Conservation (phyloP, 352 stramenopile species). For the Peronospora destructor region DNA sequence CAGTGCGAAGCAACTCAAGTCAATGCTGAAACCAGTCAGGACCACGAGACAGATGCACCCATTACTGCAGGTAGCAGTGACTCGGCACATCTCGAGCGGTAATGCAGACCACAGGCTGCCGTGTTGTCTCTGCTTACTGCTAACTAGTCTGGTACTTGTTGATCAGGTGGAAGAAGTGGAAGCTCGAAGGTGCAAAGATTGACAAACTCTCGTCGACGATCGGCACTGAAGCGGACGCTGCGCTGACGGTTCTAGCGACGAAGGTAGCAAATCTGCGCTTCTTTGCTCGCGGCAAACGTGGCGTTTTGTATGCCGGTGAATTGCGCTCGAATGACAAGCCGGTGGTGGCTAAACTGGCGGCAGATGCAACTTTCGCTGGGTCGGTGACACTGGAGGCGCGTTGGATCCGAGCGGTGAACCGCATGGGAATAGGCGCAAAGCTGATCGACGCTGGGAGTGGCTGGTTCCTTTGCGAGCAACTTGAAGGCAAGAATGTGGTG, state of each 20-base stretch:
- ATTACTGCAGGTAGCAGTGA: not conserved
- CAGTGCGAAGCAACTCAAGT: conserved; percentile 2
- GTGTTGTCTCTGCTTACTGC: not conserved
- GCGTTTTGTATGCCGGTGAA: conserved; percentile 47
- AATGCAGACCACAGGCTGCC: not conserved
- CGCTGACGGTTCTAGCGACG: conserved; percentile 18
- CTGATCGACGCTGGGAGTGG: conserved; percentile 36
- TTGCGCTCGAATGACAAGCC: conserved; percentile 6
- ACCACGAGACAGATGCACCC: conserved; percentile 1
- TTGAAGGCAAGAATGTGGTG: conserved; percentile 52
- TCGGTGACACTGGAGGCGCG: conserved; percentile 47
- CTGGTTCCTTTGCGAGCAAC: conserved; percentile 57
- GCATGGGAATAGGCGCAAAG: conserved; percentile 47
- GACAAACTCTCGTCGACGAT: conserved; percentile 36
- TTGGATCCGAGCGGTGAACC: conserved; percentile 58
- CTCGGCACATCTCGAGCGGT: conserved; percentile 47
- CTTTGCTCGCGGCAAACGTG: conserved; percentile 62
- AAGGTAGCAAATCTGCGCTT: conserved; percentile 38
- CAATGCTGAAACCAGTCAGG: conserved; percentile 7
- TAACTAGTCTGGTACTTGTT: conserved; percentile 3
- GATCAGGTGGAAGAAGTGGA: conserved; percentile 58
- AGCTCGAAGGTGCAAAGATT: conserved; percentile 48
- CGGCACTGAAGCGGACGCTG: conserved; percentile 9
- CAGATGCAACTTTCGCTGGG: conserved; percentile 17
- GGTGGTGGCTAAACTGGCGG: conserved; percentile 52